Conservation (phyloP, 192 early-diverging fungal species). For the Mortierella claussenii region DNA sequence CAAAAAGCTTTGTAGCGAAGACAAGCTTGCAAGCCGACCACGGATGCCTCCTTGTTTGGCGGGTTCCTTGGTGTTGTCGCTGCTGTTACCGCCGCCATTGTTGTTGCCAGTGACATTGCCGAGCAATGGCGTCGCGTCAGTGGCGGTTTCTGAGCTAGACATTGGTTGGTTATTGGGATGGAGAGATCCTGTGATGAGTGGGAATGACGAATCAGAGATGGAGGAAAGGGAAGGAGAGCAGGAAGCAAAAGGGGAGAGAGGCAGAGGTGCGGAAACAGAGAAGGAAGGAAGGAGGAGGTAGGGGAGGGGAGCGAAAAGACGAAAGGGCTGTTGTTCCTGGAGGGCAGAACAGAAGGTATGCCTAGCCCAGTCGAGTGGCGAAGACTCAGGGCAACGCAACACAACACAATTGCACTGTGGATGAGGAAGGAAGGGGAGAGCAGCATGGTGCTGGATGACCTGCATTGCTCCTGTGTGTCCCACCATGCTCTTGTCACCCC, state of each 20-base stretch:
- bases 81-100: constrained; percentile 1
- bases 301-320: too few species aligned
- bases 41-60: constrained; percentile 8
- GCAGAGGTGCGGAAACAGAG: background rate
- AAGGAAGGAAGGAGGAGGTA: background rate
- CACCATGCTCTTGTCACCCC: too few species aligned
- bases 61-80: too few species aligned
- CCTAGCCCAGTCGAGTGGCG: too few species aligned
- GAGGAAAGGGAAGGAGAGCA: background rate
- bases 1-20: constrained; percentile 40
- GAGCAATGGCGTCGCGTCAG: constrained; percentile 46
- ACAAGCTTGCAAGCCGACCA: constrained; percentile 28
- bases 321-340: constrained; percentile 3
- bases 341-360: too few species aligned
- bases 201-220: constrained; percentile 5
- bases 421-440: too few species aligned
- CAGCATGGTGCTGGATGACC: too few species aligned
- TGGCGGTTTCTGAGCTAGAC: background rate
- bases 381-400: too few species aligned
- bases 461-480: too few species aligned
- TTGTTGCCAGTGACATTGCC: constrained; percentile 18
- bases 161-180: background rate
- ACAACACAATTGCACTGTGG: too few species aligned
- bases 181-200: background rate
- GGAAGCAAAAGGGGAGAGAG: constrained; percentile 2